Evolutionary conservation across 495 filamentous ascomycete genomes (phyloP), one percentile per base, ranked within the genome.

Genomic region (Glonium stellatum): DNA sequence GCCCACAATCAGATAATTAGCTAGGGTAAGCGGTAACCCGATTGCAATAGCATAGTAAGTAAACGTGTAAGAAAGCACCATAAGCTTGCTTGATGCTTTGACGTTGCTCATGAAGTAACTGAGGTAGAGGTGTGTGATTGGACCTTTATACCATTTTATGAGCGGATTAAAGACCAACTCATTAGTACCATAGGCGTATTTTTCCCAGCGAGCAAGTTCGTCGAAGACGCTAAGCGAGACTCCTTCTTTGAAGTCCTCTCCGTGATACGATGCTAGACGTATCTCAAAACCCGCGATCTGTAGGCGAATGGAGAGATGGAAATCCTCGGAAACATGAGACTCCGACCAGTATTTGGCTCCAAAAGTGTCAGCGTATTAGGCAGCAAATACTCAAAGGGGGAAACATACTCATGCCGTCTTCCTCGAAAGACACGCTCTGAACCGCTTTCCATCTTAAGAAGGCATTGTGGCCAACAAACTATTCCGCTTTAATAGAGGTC

Each of bases 311-410:
- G 85, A 85, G 84, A 88, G 87, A 63, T 88, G 85, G 64, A 88
- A 88, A 65, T 88, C 85, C 62, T 88, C 85, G 4, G 85, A 88
- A 41, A 88, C 85, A 69, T 86, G 84, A 35, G 78, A 82, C 70
- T 88, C 85, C 0, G 85, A 87, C 85, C 85, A 88, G 73, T 84
- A 88, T 71, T 87, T 88, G 64, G 87, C 80, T n/a, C n/a, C n/a
- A n/a, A n/a, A n/a, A n/a, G n/a, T n/a, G n/a, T n/a, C n/a, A n/a
- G n/a, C n/a, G n/a, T n/a, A n/a, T n/a, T n/a, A n/a, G n/a, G n/a
- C n/a, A n/a, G n/a, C n/a, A n/a, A n/a, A n/a, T n/a, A n/a, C n/a
- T n/a, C n/a, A n/a, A n/a, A n/a, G n/a, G n/a, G n/a, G n/a, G n/a
- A n/a, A n/a, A n/a, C n/a, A n/a, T n/a, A n/a, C n/a, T n/a, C 53